These are phyloP conservation scores for Silene noctiflora DNA, from an alignment of 179 eudicot species.

Conservation along the genomic window DNA sequence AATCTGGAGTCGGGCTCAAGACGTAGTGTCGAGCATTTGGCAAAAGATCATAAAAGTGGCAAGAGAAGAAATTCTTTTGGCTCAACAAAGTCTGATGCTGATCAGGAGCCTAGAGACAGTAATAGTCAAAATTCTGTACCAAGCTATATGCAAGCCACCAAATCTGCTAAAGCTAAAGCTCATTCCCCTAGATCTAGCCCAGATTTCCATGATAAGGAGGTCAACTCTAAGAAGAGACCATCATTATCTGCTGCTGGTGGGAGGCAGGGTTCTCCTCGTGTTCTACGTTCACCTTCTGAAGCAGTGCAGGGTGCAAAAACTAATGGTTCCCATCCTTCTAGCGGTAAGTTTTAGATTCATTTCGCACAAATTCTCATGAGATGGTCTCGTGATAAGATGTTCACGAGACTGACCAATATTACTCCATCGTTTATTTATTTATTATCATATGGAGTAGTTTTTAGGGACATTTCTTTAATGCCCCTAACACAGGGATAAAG, in stretches of 20 bases:
- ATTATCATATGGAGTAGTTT: background rate
- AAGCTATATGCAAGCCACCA: slow-evolving; percentile 93
- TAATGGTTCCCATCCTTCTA: slow-evolving; percentile 46
- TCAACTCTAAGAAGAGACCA: slow-evolving; percentile 63
- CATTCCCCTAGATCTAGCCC: slow-evolving; percentile 88
- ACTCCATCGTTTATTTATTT: too few species aligned
- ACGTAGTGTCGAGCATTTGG: slow-evolving; percentile 51
- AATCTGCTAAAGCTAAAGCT: slow-evolving; percentile 90
- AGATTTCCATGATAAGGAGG: slow-evolving; percentile 69
- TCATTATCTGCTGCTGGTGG: slow-evolving; percentile 71
- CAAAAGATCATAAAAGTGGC: slow-evolving; percentile 56
- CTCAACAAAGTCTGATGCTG: slow-evolving; percentile 60
- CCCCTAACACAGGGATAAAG: background rate
- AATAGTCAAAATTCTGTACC: slow-evolving; percentile 54
- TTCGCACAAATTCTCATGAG: background rate
- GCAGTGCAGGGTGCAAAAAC: slow-evolving; percentile 52
- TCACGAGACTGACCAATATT: background rate
- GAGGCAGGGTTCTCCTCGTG: slow-evolving; percentile 66
- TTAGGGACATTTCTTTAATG: too few species aligned
- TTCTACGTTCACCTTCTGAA: slow-evolving; percentile 49
- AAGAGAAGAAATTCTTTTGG: slow-evolving; percentile 75
- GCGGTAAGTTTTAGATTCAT: slow-evolving; percentile 41
- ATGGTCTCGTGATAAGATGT: background rate
- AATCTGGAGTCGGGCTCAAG: slow-evolving; percentile 50
- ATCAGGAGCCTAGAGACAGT: slow-evolving; percentile 80